Percentiles rank a stretch among this genome's conserved stretches.
These are phyloP conservation scores for Metschnikowia sp. DNA, from an alignment of 805 yeast species.

Conservation along the genomic window DNA sequence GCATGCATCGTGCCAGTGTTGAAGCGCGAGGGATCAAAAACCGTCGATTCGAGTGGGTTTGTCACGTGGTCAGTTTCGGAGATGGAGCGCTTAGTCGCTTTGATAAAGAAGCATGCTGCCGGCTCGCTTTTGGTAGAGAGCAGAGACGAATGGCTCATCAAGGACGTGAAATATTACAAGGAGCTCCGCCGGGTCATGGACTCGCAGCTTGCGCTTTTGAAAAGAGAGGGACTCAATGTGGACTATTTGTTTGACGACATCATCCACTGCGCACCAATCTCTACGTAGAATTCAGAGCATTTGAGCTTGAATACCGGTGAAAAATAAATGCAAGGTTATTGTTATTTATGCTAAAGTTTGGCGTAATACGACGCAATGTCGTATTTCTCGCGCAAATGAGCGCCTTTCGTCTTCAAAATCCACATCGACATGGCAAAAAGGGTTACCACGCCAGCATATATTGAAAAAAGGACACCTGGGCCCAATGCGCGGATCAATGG, in stretches of 20 bases:
- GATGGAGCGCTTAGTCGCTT: slow-evolving; percentile 53
- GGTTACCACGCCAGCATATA: slow-evolving; percentile 57
- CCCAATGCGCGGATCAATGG: slow-evolving; percentile 69
- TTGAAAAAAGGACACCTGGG: slow-evolving; percentile 64
- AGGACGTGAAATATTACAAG: slow-evolving; percentile 46
- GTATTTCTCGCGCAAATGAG: slow-evolving; percentile 59
- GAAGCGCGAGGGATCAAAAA: slow-evolving; percentile 23
- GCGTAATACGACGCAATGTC: slow-evolving; percentile 59
- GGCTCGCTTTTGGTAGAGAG: slow-evolving; percentile 45
- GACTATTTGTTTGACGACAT: slow-evolving; percentile 59
- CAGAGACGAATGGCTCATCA: slow-evolving; percentile 23
- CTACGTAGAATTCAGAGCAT: background rate
- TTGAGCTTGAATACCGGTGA: background rate
- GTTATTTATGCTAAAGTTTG: slow-evolving; percentile 27
- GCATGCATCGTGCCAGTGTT: slow-evolving; percentile 45
- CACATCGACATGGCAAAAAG: slow-evolving; percentile 41
- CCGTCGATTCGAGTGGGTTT: slow-evolving; percentile 40
- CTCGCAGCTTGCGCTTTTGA: slow-evolving; percentile 60
- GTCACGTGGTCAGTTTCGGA: slow-evolving; percentile 77
- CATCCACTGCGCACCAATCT: slow-evolving; percentile 14
- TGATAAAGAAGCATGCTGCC: slow-evolving; percentile 64
- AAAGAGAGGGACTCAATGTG: slow-evolving; percentile 66
- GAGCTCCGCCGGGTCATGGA: slow-evolving; percentile 53
- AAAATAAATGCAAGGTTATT: background rate
- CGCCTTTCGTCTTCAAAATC: slow-evolving; percentile 53